These are phyloP conservation scores for Carpinus fangiana DNA, from an alignment of 306 rosid genomes.

Conservation along the genomic window DNA sequence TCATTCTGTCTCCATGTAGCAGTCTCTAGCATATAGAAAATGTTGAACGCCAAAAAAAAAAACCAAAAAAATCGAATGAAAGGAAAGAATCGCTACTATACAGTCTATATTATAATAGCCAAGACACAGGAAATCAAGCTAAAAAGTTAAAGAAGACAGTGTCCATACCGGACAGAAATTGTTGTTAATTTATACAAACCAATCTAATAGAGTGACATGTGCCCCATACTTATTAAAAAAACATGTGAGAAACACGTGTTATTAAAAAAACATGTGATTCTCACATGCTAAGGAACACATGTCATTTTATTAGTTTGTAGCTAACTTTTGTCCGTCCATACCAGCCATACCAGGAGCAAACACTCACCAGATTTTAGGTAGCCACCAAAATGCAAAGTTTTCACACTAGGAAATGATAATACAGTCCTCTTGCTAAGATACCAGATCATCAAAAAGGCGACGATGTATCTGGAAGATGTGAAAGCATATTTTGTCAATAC, in stretches of 20 bases:
- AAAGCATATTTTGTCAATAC: slow-evolving; percentile 26
- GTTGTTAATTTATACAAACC: too few relatives aligned
- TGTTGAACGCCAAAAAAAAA: not conserved
- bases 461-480: slow-evolving; percentile 58
- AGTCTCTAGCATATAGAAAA: not conserved
- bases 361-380: slow-evolving; percentile 78
- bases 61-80: not conserved
- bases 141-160: not conserved
- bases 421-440: slow-evolving; percentile 67
- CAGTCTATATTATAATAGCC: not conserved
- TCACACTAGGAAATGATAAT: slow-evolving; percentile 78
- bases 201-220: too few relatives aligned
- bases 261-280: too few relatives aligned
- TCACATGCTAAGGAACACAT: too few relatives aligned
- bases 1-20: not conserved
- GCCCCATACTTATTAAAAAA: too few relatives aligned
- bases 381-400: slow-evolving; percentile 75
- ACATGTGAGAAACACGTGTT: too few relatives aligned
- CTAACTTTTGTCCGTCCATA: not conserved
- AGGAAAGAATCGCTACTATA: not conserved
- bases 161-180: not conserved
- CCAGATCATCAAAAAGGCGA: slow-evolving; percentile 79
- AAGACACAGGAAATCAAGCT: not conserved
- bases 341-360: not conserved
- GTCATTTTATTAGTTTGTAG: too few relatives aligned